Percentiles rank a stretch among this genome's conserved stretches.
phyloP scores from a whole-genome alignment of 805 yeast genomes.

The Schwanniomyces sp. region DNA sequence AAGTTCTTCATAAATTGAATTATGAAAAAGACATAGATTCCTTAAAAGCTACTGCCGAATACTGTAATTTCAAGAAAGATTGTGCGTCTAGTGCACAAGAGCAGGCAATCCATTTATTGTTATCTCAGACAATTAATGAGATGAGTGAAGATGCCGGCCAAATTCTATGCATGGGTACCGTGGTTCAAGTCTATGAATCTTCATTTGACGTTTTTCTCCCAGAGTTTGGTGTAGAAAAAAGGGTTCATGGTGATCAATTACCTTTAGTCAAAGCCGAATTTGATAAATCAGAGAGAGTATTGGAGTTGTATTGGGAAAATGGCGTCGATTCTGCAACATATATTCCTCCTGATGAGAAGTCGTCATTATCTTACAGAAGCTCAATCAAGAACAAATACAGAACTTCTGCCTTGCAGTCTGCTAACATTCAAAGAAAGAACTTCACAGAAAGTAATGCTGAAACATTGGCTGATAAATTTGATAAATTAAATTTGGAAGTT shows the following conservation, averaged over 20 bases:
- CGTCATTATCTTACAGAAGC: slow-evolving; percentile 70
- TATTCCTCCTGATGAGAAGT: slow-evolving; percentile 86
- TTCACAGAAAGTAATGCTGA: slow-evolving; percentile 37
- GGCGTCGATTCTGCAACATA: slow-evolving; percentile 91
- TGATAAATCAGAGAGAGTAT: slow-evolving; percentile 60
- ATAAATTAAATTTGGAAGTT: slow-evolving; percentile 47
- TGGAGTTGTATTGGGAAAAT: slow-evolving; percentile 90
- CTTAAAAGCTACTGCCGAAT: slow-evolving; percentile 80
- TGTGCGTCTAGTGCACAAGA: slow-evolving; percentile 92
- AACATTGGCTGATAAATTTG: slow-evolving; percentile 48
- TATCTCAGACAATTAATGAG: slow-evolving; percentile 81
- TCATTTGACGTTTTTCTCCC: slow-evolving; percentile 93
- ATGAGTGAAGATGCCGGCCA: slow-evolving; percentile 76
- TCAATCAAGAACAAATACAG: slow-evolving; percentile 78
- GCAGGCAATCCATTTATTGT: slow-evolving; percentile 84
- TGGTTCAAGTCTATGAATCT: slow-evolving; percentile 90
- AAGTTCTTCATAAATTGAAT: slow-evolving; percentile 46
- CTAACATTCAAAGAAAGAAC: slow-evolving; percentile 49
- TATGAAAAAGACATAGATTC: slow-evolving; percentile 59
- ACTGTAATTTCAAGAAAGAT: slow-evolving; percentile 93
- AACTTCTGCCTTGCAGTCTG: slow-evolving; percentile 71
- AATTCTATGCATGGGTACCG: slow-evolving; percentile 79
- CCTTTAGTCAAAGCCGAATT: slow-evolving; percentile 93
- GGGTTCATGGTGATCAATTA: slow-evolving; percentile 96
- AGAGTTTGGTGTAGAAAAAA: slow-evolving; percentile 90